Evolutionary conservation across 1,284 basidiomycete genomes (phyloP).

Genomic region (Puccinia hordei): DNA sequence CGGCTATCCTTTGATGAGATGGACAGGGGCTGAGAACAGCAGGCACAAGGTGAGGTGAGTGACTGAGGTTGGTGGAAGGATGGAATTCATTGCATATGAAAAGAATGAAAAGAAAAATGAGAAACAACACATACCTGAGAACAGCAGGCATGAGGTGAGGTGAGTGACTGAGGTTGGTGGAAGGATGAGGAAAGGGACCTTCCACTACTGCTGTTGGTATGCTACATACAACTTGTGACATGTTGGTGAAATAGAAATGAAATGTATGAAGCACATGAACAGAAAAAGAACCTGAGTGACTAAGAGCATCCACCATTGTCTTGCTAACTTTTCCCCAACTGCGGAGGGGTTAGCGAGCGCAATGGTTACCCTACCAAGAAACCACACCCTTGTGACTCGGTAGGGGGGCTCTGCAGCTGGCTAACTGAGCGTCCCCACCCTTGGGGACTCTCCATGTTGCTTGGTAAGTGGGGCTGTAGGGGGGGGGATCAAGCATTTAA

Average conservation of each 20-base stretch:
- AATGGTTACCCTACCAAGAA: no score
- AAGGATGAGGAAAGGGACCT: not conserved
- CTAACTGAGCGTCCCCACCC: no score
- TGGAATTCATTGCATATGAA: not conserved
- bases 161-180: not conserved
- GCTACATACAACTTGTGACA: conserved; percentile 1
- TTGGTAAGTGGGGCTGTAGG: no score
- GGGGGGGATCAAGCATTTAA: no score
- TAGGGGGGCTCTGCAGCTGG: no score
- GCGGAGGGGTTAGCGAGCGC: no score
- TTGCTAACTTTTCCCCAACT: no score
- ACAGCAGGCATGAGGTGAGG: not conserved
- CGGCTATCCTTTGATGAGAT: conserved; percentile 11
- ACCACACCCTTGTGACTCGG: no score
- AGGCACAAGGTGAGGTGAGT: not conserved
- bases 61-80: not conserved
- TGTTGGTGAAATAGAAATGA: not conserved
- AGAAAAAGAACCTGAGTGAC: no score
- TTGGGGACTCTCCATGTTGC: no score
- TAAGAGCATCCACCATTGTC: no score
- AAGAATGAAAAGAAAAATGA: not conserved
- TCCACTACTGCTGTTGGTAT: not conserved
- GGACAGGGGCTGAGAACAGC: no score
- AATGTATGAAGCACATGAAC: not conserved
- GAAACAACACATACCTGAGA: not conserved